Evolutionary conservation across 2,329 filamentous ascomycete species (phyloP).

Genomic region (Fusarium succisae): DNA sequence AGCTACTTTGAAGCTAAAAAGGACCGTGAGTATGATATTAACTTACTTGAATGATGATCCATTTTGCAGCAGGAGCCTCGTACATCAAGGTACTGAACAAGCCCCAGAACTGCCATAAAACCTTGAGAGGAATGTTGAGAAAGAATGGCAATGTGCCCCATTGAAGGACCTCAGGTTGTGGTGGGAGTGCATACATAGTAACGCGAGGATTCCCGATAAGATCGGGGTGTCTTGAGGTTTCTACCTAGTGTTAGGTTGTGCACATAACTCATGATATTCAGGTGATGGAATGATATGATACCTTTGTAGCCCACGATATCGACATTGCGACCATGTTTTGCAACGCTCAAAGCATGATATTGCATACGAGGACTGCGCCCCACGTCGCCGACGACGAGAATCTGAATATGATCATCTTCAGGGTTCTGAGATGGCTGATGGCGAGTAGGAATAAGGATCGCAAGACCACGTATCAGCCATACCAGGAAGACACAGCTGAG

Average conservation of each 20-base stretch:
- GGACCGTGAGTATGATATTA: too few species aligned
- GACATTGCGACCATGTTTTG: constrained; percentile 80
- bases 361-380: constrained; percentile 98
- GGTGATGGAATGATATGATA: constrained; percentile 45
- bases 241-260: constrained; percentile 51
- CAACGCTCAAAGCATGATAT: constrained; percentile 94
- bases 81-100: constrained; percentile 80
- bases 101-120: constrained; percentile 80
- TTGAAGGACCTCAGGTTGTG: constrained; percentile 73
- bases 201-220: constrained; percentile 75
- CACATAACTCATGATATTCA: background rate
- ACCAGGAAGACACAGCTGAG: constrained; percentile 46
- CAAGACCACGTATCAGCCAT: constrained; percentile 39
- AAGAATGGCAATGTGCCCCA: constrained; percentile 80
- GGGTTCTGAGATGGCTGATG: constrained; percentile 48
- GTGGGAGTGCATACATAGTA: constrained; percentile 73
- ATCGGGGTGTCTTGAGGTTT: constrained; percentile 83
- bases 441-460: constrained; percentile 46
- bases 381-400: constrained; percentile 94
- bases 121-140: constrained; percentile 82
- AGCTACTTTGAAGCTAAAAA: background rate
- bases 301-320: constrained; percentile 90
- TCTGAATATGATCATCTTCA: constrained; percentile 67
- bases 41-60: constrained; percentile 82
- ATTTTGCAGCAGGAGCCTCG: constrained; percentile 75